Conservation (phyloP, 768 basidiomycete genomes). For the Kwoniella heveanensis region DNA sequence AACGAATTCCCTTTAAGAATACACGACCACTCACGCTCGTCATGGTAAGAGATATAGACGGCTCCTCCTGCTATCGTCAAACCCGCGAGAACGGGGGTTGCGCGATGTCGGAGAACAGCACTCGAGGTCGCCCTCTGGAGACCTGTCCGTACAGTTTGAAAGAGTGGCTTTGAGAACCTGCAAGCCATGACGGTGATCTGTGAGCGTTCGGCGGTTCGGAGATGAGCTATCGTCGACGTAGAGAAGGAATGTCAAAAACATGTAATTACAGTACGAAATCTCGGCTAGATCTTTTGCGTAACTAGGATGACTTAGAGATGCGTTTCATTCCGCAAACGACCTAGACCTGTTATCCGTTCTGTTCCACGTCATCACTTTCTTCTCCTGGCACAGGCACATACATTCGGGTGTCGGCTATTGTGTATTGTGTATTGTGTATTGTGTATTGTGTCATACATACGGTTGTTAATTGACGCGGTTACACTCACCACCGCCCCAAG, state of each 20-base stretch:
- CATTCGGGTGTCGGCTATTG: not conserved
- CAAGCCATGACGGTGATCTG: not conserved
- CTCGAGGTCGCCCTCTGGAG: not conserved
- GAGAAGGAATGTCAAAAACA: not conserved
- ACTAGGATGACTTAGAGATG: no score
- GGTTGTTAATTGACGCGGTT: no score
- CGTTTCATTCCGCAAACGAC: not conserved
- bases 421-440: no score
- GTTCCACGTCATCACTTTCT: not conserved
- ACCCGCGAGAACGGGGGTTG: not conserved
- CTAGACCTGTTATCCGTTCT: not conserved
- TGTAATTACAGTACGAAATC: not conserved
- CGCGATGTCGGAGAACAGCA: not conserved
- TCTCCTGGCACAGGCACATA: not conserved
- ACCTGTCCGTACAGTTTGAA: not conserved
- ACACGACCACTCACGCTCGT: not conserved
- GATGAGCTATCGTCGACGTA: not conserved
- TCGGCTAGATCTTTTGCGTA: no score
- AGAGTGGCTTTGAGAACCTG: not conserved
- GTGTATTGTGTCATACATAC: not conserved
- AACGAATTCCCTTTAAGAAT: no score
- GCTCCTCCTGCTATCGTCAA: conserved; percentile 3
- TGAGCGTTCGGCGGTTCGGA: not conserved
- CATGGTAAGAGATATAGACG: not conserved
- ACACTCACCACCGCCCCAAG: no score